These are phyloP conservation scores for Biscogniauxia mediterranea DNA, from an alignment of 2,329 filamentous ascomycete species.

Conservation along the genomic window DNA sequence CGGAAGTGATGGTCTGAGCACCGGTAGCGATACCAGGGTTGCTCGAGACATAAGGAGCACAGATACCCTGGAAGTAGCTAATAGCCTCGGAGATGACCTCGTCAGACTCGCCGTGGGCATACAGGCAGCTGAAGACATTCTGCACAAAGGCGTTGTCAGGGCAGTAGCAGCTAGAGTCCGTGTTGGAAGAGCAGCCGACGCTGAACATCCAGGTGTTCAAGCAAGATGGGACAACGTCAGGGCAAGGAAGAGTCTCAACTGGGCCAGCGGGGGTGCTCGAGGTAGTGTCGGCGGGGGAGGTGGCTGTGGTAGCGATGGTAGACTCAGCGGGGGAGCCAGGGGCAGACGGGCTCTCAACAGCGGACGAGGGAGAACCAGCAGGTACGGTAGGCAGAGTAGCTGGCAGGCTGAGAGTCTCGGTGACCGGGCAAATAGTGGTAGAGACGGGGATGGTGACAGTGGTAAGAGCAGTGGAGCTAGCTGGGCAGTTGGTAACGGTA, in stretches of 20 bases:
- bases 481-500: constrained; percentile 48
- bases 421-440: constrained; percentile 62
- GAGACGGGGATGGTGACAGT: constrained; percentile 55
- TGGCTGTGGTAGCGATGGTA: constrained; percentile 12
- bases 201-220: constrained; percentile 84
- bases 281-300: constrained; percentile 14
- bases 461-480: constrained; percentile 44
- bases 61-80: constrained; percentile 88
- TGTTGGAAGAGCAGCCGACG: constrained; percentile 78
- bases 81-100: constrained; percentile 69
- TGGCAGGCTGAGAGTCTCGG: constrained; percentile 46
- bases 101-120: constrained; percentile 68
- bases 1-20: constrained; percentile 62
- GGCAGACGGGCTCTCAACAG: constrained; percentile 3
- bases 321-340: constrained; percentile 17
- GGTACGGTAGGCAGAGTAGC: constrained; percentile 20
- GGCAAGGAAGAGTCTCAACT: constrained; percentile 54
- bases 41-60: constrained; percentile 66
- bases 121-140: constrained; percentile 78
- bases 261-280: constrained; percentile 33
- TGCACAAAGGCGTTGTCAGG: constrained; percentile 71
- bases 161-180: constrained; percentile 84
- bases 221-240: constrained; percentile 77
- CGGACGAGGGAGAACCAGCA: neutral
- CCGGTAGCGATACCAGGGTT: constrained; percentile 87